These are phyloP conservation scores for Ophiosphaerella korrae DNA, from an alignment of 2,329 filamentous ascomycete genomes.

Conservation along the genomic window DNA sequence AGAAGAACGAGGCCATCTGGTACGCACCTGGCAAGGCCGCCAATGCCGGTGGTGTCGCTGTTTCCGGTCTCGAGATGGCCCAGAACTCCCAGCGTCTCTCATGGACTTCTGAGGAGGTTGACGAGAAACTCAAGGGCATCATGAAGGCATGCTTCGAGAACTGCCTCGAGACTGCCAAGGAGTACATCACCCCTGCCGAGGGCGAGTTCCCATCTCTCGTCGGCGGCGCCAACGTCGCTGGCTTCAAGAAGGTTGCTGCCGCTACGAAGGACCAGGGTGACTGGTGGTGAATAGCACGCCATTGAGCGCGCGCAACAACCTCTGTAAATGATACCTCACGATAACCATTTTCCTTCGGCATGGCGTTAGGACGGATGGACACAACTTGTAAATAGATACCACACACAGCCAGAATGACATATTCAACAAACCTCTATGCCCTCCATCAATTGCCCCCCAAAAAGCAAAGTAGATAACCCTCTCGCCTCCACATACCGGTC, in stretches of 20 bases:
- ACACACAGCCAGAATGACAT: slow-evolving; percentile 18
- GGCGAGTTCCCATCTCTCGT: slow-evolving; percentile 89
- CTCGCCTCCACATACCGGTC: too few relatives aligned
- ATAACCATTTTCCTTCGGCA: slow-evolving; percentile 22
- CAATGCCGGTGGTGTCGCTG: slow-evolving; percentile 96
- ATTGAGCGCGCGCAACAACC: slow-evolving; percentile 9
- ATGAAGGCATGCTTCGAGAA: slow-evolving; percentile 95
- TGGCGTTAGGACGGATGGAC: slow-evolving; percentile 22
- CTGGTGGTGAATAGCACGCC: slow-evolving; percentile 65
- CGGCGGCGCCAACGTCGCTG: slow-evolving; percentile 94
- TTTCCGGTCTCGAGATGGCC: slow-evolving; percentile 97
- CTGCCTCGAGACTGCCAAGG: slow-evolving; percentile 85
- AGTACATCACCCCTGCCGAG: slow-evolving; percentile 79
- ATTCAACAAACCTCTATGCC: neutral
- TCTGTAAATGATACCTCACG: slow-evolving; percentile 34
- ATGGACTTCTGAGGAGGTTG: slow-evolving; percentile 91
- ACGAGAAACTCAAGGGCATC: slow-evolving; percentile 86
- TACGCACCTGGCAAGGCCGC: slow-evolving; percentile 95
- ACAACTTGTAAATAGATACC: slow-evolving; percentile 27
- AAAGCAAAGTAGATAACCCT: too few relatives aligned
- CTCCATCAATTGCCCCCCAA: too few relatives aligned
- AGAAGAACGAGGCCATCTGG: slow-evolving; percentile 80
- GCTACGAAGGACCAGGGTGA: slow-evolving; percentile 98
- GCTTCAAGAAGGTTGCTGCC: slow-evolving; percentile 92
- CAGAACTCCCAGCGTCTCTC: slow-evolving; percentile 89